Evolutionary conservation across 306 rosid genomes (phyloP).

Genomic region (Cicer bijugum): DNA sequence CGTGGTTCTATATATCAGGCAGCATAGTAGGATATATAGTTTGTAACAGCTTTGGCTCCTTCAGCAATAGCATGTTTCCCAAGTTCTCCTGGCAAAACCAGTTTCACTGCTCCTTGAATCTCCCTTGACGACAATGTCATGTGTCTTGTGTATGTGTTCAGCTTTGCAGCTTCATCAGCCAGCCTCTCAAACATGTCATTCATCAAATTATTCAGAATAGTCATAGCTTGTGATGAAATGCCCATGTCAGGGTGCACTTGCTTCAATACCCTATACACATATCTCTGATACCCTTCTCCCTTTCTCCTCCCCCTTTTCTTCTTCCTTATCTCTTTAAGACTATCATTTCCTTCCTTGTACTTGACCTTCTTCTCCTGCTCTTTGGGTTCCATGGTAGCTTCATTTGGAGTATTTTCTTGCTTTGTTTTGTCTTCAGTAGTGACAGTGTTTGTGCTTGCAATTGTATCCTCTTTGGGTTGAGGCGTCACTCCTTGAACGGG

Average conservation of each 20-base stretch:
- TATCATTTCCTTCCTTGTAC: not conserved
- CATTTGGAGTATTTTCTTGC: not conserved
- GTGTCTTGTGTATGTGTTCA: conserved; percentile 51
- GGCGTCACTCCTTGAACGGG: conserved; percentile 45
- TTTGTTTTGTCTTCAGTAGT: conserved; percentile 27
- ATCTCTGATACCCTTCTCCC: conserved; percentile 67
- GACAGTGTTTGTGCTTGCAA: not conserved
- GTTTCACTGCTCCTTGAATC: conserved; percentile 70
- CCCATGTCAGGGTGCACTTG: conserved; percentile 84
- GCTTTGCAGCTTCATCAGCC: conserved; percentile 60
- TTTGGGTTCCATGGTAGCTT: not conserved
- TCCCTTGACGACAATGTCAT: conserved; percentile 61
- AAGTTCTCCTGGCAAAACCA: conserved; percentile 70
- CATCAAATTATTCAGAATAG: conserved; percentile 68
- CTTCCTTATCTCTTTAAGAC: conserved; percentile 37
- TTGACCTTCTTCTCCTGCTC: not conserved
- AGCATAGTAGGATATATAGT: conserved; percentile 34
- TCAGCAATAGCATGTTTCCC: conserved; percentile 77
- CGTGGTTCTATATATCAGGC: not conserved
- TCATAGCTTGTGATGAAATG: conserved; percentile 65
- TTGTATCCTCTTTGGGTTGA: conserved; percentile 21
- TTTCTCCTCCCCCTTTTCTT: conserved; percentile 27
- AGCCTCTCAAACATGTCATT: conserved; percentile 82
- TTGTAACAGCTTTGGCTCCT: conserved; percentile 64
- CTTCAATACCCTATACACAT: conserved; percentile 67